A percentile compares a stretch with the other conserved stretches of the same genome.
These are phyloP conservation scores for Aspergillus costaricaensis DNA, from an alignment of 2,329 filamentous ascomycete species.

Conservation along the genomic window DNA sequence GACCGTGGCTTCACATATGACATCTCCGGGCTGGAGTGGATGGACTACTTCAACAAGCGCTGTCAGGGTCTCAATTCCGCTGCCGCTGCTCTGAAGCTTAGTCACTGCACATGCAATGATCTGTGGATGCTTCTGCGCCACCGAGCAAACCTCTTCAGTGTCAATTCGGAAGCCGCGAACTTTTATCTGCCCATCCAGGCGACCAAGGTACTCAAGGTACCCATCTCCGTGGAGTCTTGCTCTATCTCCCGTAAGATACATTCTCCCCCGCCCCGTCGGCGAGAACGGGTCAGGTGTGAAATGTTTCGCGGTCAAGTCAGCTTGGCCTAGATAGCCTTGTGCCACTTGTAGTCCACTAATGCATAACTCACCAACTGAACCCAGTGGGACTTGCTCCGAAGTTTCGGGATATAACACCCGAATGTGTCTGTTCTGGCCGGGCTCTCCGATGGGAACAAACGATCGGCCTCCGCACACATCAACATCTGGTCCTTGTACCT, in stretches of 20 bases:
- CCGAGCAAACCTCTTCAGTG: not conserved
- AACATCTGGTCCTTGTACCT: not conserved
- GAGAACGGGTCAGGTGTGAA: conserved; percentile 5
- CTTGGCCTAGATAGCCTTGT: conserved; percentile 3
- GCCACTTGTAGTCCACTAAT: conserved; percentile 7
- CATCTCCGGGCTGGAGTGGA: not conserved
- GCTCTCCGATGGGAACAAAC: conserved; percentile 3
- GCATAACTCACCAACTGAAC: conserved; percentile 6
- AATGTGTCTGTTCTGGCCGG: not conserved
- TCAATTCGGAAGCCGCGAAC: not conserved
- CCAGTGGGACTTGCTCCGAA: not conserved
- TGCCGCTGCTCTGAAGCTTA: not conserved
- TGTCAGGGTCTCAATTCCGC: not conserved
- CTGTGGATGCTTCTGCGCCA: not conserved
- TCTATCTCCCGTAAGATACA: conserved; percentile 10
- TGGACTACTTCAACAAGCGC: not conserved
- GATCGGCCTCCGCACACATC: not conserved
- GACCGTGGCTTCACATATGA: not conserved
- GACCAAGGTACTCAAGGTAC: conserved; percentile 3
- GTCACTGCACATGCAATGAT: not conserved
- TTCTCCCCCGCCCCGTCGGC: not conserved
- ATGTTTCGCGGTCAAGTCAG: not conserved
- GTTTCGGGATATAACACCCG: conserved; percentile 5
- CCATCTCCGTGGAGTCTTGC: conserved; percentile 4
- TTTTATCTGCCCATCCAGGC: conserved; percentile 8